Base-by-base conservation (phyloP, 1,284 basidiomycete genomes). In the Trichosporon coremiiforme region DNA sequence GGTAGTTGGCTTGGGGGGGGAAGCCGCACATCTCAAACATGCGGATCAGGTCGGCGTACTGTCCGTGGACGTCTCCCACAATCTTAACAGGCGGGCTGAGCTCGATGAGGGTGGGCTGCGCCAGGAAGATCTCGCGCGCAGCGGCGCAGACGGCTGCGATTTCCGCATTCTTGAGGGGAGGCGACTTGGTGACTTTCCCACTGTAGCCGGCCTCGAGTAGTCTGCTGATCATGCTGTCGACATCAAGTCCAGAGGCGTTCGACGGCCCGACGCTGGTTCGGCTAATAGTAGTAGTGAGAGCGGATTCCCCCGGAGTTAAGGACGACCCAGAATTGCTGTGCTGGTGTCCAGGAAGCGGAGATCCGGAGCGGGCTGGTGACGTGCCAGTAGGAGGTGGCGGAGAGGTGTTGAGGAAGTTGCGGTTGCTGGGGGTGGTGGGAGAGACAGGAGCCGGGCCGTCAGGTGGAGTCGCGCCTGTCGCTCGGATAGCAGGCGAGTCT, bases 1-100 rank as follows among this genome's bases (percentile, higher is more conserved):
- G 91, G 83, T 99, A 99, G 83, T 99, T 99, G 74, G 95, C 91
- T 9, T 91, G 88, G 3, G 97, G 97, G 25, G 97, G 97, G 84
- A 98, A 99, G 13, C 97, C 97, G 79, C 97, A 98, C 95, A 98
- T 98, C 84, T 99, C 97, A 80, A 99, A 99, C 70, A 99, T 86
- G 68, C 97, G 90, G 77, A 99, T 96, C 78, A 99, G 89, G 86
- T 99, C 97, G 71, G 93, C 94, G 84, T 98, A 99, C 85, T 98
- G 95, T 4, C 97, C 97, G 82, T 99, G 97, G 4, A 98, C 95
- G 84, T 99, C 97, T 35, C 97, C 97, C 15, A 99, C 96, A 75
- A 99, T 98, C 88, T 99, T 99, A 78, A 99, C 97, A 9, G 97
- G 96, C 8, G 97, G 97, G 25, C 92, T 94, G 65, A 99, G 88